These are phyloP conservation scores for Candida pseudoviswanathii DNA, from an alignment of 1,139 yeast genomes.

Conservation along the genomic window DNA sequence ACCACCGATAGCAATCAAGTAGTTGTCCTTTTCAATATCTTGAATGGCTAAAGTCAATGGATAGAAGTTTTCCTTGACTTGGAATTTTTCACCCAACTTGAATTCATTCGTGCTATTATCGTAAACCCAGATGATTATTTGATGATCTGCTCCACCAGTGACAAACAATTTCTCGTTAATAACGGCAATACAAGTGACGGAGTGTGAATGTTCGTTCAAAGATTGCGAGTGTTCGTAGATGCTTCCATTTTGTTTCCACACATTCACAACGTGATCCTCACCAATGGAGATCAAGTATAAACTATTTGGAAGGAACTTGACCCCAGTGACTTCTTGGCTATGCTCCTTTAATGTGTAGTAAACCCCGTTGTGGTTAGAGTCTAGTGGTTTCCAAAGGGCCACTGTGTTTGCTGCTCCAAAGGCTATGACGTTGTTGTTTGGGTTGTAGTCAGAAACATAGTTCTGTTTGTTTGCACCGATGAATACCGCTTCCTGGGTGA, in stretches of 20 bases:
- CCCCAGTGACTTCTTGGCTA: conserved; percentile 57
- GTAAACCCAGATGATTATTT: conserved; percentile 52
- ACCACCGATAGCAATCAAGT: conserved; percentile 80
- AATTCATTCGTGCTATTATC: conserved; percentile 19
- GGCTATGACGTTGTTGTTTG: conserved; percentile 50
- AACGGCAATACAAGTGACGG: conserved; percentile 54
- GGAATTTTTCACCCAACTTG: conserved; percentile 33
- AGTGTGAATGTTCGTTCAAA: conserved; percentile 41
- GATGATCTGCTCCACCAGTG: conserved; percentile 72
- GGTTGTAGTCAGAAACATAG: conserved; percentile 61
- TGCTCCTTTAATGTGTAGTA: conserved; percentile 60
- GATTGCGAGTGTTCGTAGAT: conserved; percentile 32
- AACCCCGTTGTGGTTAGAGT: conserved; percentile 46
- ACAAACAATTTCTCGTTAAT: conserved; percentile 40
- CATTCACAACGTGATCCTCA: conserved; percentile 61
- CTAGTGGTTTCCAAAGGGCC: conserved; percentile 72
- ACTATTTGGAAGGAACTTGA: conserved; percentile 53
- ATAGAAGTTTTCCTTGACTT: conserved; percentile 52
- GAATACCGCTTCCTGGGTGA: conserved; percentile 57
- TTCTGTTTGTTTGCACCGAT: conserved; percentile 82
- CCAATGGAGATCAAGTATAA: conserved; percentile 58
- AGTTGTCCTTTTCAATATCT: conserved; percentile 37
- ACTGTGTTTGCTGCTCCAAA: conserved; percentile 77
- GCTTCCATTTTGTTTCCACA: conserved; percentile 51
- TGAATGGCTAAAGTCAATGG: conserved; percentile 67